These are phyloP conservation scores for Globisporangium megalacanthum DNA, from an alignment of 352 stramenopile genomes.

Conservation along the genomic window DNA sequence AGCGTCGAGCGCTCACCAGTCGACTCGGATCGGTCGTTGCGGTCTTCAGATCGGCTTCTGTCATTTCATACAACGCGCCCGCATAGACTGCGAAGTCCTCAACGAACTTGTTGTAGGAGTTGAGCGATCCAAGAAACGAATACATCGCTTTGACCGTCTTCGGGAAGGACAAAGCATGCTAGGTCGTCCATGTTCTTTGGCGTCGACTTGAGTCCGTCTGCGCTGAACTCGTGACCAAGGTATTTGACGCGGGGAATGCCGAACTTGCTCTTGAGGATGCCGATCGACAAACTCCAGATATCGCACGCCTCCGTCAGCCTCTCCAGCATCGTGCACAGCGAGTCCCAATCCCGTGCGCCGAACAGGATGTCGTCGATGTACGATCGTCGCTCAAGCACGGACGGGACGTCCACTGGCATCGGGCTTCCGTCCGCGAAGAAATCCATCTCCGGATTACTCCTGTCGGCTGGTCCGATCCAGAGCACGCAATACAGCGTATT, in stretches of 20 bases:
- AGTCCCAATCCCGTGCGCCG: slow-evolving; percentile 6
- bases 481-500: too few species aligned
- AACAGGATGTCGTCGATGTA: slow-evolving; percentile 28
- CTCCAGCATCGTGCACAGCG: slow-evolving; percentile 8
- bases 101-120: slow-evolving; percentile 16
- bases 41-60: neutral
- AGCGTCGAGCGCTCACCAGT: too few species aligned
- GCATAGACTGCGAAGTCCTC: slow-evolving; percentile 18
- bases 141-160: slow-evolving; percentile 5
- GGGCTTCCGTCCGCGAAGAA: too few species aligned
- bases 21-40: neutral
- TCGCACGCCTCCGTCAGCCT: slow-evolving; percentile 10
- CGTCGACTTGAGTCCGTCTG: slow-evolving; percentile 2
- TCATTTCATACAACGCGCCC: slow-evolving; percentile 3
- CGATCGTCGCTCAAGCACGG: too few species aligned
- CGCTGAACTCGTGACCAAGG: slow-evolving; percentile 10
- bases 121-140: slow-evolving; percentile 15
- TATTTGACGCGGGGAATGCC: slow-evolving; percentile 12
- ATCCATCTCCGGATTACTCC: too few species aligned
- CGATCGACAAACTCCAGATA: slow-evolving; percentile 16
- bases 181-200: slow-evolving; percentile 6
- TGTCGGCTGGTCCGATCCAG: too few species aligned
- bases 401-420: too few species aligned
- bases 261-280: slow-evolving; percentile 15
- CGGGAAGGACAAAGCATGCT: neutral